Evolutionary conservation across 306 rosid species (phyloP), one percentile per base, ranked within the genome.

Genomic region (Vigna radiata): DNA sequence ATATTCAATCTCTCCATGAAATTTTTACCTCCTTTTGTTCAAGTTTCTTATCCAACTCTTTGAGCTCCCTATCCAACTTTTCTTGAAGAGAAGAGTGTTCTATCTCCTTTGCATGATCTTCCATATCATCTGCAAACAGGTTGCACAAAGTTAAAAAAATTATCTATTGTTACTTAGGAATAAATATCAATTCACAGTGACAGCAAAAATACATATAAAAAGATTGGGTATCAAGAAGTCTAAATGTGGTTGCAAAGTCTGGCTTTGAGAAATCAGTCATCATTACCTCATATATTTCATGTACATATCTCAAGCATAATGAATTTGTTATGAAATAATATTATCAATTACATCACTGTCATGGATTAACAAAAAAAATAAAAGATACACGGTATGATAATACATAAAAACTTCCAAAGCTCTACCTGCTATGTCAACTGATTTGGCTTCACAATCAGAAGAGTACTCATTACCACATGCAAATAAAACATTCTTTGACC

Each of bases 11-110:
- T 17, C 60, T 48, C 19, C 19, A 54, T 39, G 44, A 8, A 16
- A 31, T 9, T 52, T 47, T 77, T 75, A 95, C 99, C 99, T 96
- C 98, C 85, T 96, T 96, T 67, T 90, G 97, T 79, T 96, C 99
- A 55, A 96, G 98, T 80, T 82, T 89, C 82, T 86, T 92, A 68
- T 96, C 99, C 85, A 96, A 84, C 79, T 92, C 99, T 79, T 89
- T 96, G 50, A 96, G 94, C 84, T 96, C 99, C 77, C 53, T 85
- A 39, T 91, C 99, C 62, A 91, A 77, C 84, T 90, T 87, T 82
- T 96, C 94, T 84, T 96, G 99, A 77, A 91, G 85, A 84, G 98
- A 88, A 79, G 94, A 96, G 84, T 92, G 96, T 53, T 96, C 98
- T 81, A 84, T 83, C 82, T 92, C 99, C 88, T 96, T 96, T 75